A percentile compares a stretch with the other conserved stretches of the same genome.
These are phyloP conservation scores for Camelina laxa DNA, from an alignment of 345 rosid genomes.

Conservation along the genomic window DNA sequence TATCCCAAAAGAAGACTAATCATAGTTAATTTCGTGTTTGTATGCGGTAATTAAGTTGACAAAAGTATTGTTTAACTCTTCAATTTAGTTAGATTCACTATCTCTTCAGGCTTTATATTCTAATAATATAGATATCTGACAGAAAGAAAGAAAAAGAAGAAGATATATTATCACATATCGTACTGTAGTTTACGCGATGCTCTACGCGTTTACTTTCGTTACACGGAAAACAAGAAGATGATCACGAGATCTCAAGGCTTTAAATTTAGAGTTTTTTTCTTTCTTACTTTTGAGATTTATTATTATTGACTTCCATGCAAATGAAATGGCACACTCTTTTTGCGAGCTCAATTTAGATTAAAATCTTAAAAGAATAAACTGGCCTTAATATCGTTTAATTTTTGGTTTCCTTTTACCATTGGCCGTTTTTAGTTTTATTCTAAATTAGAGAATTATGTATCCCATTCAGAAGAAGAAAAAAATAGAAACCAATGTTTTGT, in stretches of 20 bases:
- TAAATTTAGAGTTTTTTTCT: not conserved
- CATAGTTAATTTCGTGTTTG: not conserved
- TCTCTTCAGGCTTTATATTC: slow-evolving; percentile 3
- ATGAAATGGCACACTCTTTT: too few species aligned
- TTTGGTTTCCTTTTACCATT: not conserved
- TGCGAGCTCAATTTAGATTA: not conserved
- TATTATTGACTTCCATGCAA: slow-evolving; percentile 13
- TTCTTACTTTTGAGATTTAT: not conserved
- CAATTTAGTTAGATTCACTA: not conserved
- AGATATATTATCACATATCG: not conserved
- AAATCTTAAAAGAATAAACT: not conserved
- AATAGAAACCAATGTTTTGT: too few species aligned
- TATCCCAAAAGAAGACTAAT: not conserved
- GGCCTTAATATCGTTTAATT: not conserved
- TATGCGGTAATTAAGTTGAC: not conserved
- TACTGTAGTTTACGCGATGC: not conserved
- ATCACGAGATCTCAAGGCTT: slow-evolving; percentile 3
- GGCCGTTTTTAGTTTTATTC: not conserved
- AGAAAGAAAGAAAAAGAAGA: not conserved
- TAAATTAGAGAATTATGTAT: not conserved
- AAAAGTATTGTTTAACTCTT: slow-evolving; percentile 5
- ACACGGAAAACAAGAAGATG: slow-evolving; percentile 22
- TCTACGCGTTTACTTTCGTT: slow-evolving; percentile 28
- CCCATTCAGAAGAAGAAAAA: not conserved
- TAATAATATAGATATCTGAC: not conserved